Percentiles rank a stretch among this genome's conserved stretches.
phyloP scores from a whole-genome alignment of 345 rosid species.

The Brassica juncea region DNA sequence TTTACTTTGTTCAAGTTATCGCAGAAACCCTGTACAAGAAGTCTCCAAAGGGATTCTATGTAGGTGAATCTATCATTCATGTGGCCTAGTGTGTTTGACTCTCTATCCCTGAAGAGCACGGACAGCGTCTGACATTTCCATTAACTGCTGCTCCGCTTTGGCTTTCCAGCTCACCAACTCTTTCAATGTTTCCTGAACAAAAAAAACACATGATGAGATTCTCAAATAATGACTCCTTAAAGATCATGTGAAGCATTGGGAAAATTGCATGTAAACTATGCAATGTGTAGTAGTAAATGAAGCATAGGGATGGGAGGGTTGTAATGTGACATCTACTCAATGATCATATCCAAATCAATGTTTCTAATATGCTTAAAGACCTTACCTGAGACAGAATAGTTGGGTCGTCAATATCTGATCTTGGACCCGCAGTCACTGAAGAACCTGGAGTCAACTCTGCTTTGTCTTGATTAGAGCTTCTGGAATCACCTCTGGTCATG shows the following conservation, averaged over 20 bases:
- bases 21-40: slow-evolving; percentile 38
- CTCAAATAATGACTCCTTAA: not conserved
- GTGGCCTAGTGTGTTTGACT: slow-evolving; percentile 21
- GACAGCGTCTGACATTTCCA: slow-evolving; percentile 57
- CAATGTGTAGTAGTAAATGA: not conserved
- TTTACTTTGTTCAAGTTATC: not conserved
- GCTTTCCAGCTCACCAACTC: slow-evolving; percentile 78
- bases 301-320: not conserved
- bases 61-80: slow-evolving; percentile 21
- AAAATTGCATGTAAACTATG: not conserved
- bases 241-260: not conserved
- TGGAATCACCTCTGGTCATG: slow-evolving; percentile 57
- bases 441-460: slow-evolving; percentile 69
- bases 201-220: not conserved
- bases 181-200: slow-evolving; percentile 61
- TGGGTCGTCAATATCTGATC: slow-evolving; percentile 55
- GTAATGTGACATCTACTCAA: slow-evolving; percentile 3
- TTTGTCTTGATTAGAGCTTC: slow-evolving; percentile 55
- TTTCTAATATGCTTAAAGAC: slow-evolving; percentile 1
- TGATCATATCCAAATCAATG: not conserved
- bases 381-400: slow-evolving; percentile 59
- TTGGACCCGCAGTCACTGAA: slow-evolving; percentile 54
- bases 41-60: slow-evolving; percentile 37
- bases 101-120: slow-evolving; percentile 52
- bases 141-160: slow-evolving; percentile 74